Percentiles rank a stretch among this genome's conserved stretches.
These are phyloP conservation scores for Myxozyma monticola DNA, from an alignment of 805 yeast species.

Conservation along the genomic window DNA sequence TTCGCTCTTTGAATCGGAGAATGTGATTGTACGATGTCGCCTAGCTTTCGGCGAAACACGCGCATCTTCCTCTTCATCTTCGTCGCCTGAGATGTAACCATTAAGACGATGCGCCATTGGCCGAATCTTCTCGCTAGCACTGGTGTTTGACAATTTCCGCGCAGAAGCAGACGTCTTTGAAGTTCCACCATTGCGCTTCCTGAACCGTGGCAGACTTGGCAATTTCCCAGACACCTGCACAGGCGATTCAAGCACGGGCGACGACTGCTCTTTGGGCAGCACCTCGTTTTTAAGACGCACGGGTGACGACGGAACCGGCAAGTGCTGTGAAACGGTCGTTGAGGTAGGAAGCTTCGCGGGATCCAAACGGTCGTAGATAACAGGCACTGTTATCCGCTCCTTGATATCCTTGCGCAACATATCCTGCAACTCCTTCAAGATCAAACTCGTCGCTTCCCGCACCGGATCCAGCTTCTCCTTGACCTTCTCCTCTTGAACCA, in stretches of 20 bases:
- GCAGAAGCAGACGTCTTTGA: conserved; percentile 3
- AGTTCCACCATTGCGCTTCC: conserved; percentile 19
- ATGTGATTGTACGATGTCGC: no score
- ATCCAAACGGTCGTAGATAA: conserved; percentile 59
- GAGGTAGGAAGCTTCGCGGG: conserved; percentile 41
- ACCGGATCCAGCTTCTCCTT: conserved; percentile 44
- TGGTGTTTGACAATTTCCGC: conserved; percentile 4
- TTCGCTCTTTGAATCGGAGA: neutral
- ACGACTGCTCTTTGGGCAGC: neutral
- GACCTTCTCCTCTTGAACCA: conserved; percentile 17
- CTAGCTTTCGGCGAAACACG: no score
- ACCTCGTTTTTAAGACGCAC: neutral
- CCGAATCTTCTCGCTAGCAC: conserved; percentile 22
- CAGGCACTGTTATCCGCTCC: conserved; percentile 70
- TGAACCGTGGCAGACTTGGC: conserved; percentile 37
- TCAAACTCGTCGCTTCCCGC: conserved; percentile 57
- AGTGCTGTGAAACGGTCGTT: neutral
- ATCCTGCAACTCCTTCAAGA: conserved; percentile 63
- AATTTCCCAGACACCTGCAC: conserved; percentile 17
- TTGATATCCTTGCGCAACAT: conserved; percentile 70
- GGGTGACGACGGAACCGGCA: neutral
- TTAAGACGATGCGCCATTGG: conserved; percentile 38
- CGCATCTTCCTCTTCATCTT: conserved; percentile 15
- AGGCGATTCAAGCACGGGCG: neutral
- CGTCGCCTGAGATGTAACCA: conserved; percentile 33